Evolutionary conservation across 176 grass and related monocot species (phyloP).

Genomic region (Paspalum notatum): DNA sequence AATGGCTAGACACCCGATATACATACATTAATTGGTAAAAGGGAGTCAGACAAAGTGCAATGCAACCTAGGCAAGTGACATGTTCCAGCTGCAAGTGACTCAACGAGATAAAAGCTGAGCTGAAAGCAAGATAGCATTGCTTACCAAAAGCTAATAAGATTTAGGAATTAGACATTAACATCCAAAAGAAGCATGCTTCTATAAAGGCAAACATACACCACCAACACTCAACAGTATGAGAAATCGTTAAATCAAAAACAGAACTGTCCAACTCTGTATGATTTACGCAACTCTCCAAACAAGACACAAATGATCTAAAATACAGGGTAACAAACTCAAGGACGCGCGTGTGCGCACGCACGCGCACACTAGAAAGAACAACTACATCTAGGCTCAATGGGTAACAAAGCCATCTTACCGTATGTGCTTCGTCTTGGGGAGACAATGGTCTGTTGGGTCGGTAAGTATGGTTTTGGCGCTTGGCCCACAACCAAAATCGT

Average conservation of each 20-base stretch:
- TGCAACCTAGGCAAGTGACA: neutral
- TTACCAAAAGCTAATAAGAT: slow-evolving; percentile 13
- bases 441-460: slow-evolving; percentile 89
- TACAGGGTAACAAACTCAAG: slow-evolving; percentile 8
- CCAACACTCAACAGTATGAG: neutral
- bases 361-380: neutral
- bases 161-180: slow-evolving; percentile 6
- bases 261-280: neutral
- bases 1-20: neutral
- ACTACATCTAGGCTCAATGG: neutral
- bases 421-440: slow-evolving; percentile 75
- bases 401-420: slow-evolving; percentile 69
- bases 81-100: slow-evolving; percentile 14
- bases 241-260: neutral
- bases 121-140: neutral
- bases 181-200: slow-evolving; percentile 6
- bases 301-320: neutral
- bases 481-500: slow-evolving; percentile 98
- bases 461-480: slow-evolving; percentile 97
- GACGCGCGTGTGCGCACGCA: too few species aligned
- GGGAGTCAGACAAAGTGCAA: neutral
- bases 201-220: slow-evolving; percentile 5
- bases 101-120: slow-evolving; percentile 3
- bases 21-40: neutral
- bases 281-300: slow-evolving; percentile 7